Conservation (phyloP, 2,329 filamentous ascomycete genomes). For the Acephala macrosclerotiorum region DNA sequence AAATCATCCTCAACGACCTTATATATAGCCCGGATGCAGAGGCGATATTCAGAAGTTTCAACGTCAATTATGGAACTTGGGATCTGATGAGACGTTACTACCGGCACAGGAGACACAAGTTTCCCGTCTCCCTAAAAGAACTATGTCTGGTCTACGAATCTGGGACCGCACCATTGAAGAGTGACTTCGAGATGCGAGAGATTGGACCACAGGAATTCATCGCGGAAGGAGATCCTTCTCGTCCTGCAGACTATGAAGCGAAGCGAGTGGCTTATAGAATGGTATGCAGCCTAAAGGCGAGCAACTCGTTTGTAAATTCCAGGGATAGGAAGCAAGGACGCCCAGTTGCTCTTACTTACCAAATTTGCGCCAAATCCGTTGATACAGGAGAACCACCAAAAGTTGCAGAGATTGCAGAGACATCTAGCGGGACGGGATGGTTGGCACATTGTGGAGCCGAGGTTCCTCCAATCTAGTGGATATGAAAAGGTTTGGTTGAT, state of each 20-base stretch:
- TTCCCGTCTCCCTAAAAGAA: neutral
- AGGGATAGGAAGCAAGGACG: neutral
- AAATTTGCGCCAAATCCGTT: neutral
- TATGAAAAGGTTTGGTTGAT: neutral
- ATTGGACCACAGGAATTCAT: neutral
- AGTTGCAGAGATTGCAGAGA: neutral
- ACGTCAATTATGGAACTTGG: conserved; percentile 9
- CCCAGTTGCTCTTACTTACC: neutral
- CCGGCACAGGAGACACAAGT: conserved; percentile 4
- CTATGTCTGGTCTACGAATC: conserved; percentile 6
- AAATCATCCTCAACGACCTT: conserved; percentile 13
- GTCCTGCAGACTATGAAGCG: neutral
- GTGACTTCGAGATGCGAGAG: neutral
- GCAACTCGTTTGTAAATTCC: neutral
- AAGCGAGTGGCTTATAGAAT: neutral
- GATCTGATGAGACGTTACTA: neutral
- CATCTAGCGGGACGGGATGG: neutral
- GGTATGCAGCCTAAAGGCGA: neutral
- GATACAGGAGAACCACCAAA: neutral
- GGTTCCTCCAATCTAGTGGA: no score
- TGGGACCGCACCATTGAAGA: conserved; percentile 2
- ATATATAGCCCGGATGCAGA: conserved; percentile 6
- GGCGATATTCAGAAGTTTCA: neutral
- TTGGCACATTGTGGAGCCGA: neutral
- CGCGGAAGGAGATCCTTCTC: neutral